These are phyloP conservation scores for Cercospora janseana DNA, from an alignment of 2,329 filamentous ascomycete species.

Conservation along the genomic window DNA sequence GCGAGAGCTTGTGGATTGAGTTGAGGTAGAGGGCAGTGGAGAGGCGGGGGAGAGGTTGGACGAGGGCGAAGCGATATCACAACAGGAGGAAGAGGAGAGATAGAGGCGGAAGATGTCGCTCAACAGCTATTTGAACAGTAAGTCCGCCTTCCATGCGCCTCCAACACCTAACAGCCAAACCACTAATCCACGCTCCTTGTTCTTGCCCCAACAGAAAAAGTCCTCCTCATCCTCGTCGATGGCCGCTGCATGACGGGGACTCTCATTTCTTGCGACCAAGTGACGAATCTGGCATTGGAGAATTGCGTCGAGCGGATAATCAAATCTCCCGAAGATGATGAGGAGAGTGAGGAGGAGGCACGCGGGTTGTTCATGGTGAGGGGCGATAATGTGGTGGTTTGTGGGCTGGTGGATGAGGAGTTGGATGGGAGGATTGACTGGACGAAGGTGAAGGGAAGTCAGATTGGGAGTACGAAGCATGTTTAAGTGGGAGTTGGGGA, in stretches of 20 bases:
- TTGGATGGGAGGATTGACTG: slow-evolving; percentile 90
- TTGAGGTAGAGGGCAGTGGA: too few relatives aligned
- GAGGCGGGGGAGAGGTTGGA: too few relatives aligned
- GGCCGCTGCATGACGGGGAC: slow-evolving; percentile 75
- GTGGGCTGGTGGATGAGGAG: slow-evolving; percentile 85
- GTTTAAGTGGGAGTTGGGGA: slow-evolving; percentile 12
- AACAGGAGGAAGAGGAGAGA: too few relatives aligned
- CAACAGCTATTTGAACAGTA: slow-evolving; percentile 29
- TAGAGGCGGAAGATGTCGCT: too few relatives aligned
- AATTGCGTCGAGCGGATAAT: slow-evolving; percentile 88
- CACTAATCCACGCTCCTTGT: not conserved
- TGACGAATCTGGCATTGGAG: slow-evolving; percentile 86
- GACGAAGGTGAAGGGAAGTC: slow-evolving; percentile 80
- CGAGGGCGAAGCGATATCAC: too few relatives aligned
- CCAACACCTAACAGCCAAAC: not conserved
- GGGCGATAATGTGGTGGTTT: slow-evolving; percentile 89
- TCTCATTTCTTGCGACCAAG: slow-evolving; percentile 81
- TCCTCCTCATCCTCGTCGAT: slow-evolving; percentile 87
- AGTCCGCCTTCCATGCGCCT: slow-evolving; percentile 3
- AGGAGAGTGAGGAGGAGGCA: slow-evolving; percentile 74
- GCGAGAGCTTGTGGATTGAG: too few relatives aligned
- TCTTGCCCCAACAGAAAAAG: slow-evolving; percentile 65
- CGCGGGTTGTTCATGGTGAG: slow-evolving; percentile 89
- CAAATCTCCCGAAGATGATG: slow-evolving; percentile 75
- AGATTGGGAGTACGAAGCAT: slow-evolving; percentile 75